Base-by-base conservation (phyloP, 2,329 filamentous ascomycete genomes). In the Drechslerella coelobrocha region DNA sequence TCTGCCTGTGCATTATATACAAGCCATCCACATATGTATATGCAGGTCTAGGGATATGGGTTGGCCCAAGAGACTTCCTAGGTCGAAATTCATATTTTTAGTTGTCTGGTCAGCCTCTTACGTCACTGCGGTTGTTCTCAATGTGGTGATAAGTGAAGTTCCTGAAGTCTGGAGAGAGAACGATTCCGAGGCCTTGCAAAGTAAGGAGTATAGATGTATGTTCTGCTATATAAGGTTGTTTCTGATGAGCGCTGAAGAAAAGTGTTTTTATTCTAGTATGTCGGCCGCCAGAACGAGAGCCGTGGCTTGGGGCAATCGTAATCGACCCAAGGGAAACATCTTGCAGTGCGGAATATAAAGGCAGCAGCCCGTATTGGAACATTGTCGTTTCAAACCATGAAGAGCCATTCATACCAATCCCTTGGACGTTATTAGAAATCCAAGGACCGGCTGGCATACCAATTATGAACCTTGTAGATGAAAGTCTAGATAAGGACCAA, bases 141-240 rank as follows among this genome's bases (percentile, higher is more conserved):
- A 63, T 12, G 66, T 71, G 14, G 31, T 71, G 0, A 12, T 63
- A 3, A 63, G 59, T 29, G 41, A 63, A 19, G 24, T 31, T 10
- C 41, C 39, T 1, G 53, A 71, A 24, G 39, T 71, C 1, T 71
- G 66, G 66, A 37, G 45, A 17, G 66, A 71, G 29, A 57, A 59
- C 14, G 41, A 34, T 26, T 47, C 50, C 2, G 66, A 71, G 2
- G 5, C 37, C 17, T 31, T 71, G n/a, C 66, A 59, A 63, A 47
- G 66, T 71, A 63, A 71, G 59, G 47, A 63, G 12, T 60, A 27
- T 26, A 48, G 29, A 61, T 43, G 63, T 69, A 69, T 19, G 57
- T 23, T 21, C 14, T 10, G 21, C 17, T 19, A 6, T 19, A 45
- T 39, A 24, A 39, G 19, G 14, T 7, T 7, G 4, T 27, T 26